A percentile compares a stretch with the other conserved stretches of the same genome.
These are phyloP conservation scores for Diaporthe vexans DNA, from an alignment of 2,329 filamentous ascomycete species.

Conservation along the genomic window DNA sequence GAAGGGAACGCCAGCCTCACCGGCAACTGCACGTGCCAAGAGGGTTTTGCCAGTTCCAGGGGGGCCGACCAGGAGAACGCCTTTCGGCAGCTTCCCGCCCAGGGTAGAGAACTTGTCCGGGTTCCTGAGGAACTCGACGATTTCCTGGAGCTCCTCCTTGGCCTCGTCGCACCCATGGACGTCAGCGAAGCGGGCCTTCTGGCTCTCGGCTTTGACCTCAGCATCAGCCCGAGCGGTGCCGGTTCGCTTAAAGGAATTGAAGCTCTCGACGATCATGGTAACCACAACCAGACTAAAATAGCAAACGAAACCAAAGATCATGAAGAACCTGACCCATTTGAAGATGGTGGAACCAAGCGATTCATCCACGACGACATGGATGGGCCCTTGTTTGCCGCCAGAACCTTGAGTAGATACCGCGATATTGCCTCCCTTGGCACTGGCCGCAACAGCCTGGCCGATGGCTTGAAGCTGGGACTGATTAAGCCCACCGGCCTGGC, in stretches of 20 bases:
- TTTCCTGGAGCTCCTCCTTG: conserved; percentile 96
- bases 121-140: conserved; percentile 95
- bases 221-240: conserved; percentile 73
- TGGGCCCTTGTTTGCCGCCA: conserved; percentile 84
- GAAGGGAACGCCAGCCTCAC: conserved; percentile 97
- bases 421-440: conserved; percentile 76
- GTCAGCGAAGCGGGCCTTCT: conserved; percentile 91
- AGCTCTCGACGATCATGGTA: conserved; percentile 85
- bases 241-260: conserved; percentile 84
- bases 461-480: conserved; percentile 80
- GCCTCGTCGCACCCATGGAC: conserved; percentile 98
- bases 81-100: conserved; percentile 96
- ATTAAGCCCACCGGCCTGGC: conserved; percentile 60
- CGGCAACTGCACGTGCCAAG: conserved; percentile 93
- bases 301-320: conserved; percentile 81
- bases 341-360: conserved; percentile 84
- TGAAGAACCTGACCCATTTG: conserved; percentile 90
- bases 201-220: conserved; percentile 92
- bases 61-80: conserved; percentile 93
- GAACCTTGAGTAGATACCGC: conserved; percentile 68
- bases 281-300: conserved; percentile 86
- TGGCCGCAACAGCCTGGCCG: conserved; percentile 84
- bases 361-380: conserved; percentile 97
- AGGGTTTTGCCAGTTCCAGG: conserved; percentile 98
- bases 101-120: conserved; percentile 94